Percentiles rank a stretch among this genome's conserved stretches.
Conservation (phyloP, 805 yeast genomes). For the Ogataea zsoltii region DNA sequence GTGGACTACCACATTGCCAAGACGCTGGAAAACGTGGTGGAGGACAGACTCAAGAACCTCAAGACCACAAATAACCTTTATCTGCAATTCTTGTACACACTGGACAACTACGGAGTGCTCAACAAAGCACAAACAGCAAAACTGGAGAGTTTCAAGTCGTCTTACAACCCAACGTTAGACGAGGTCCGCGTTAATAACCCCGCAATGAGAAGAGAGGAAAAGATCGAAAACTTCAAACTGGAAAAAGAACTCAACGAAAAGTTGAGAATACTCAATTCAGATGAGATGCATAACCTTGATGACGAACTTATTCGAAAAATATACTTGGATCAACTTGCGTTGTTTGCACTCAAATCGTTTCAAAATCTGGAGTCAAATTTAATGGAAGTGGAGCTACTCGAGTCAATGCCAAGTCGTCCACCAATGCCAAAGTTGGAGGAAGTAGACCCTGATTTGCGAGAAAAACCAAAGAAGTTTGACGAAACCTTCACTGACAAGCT, state of each 20-base stretch:
- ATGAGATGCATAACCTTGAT: conserved; percentile 44
- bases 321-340: conserved; percentile 54
- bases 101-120: conserved; percentile 48
- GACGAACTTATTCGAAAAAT: conserved; percentile 65
- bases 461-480: conserved; percentile 26
- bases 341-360: conserved; percentile 55
- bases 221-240: conserved; percentile 64
- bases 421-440: conserved; percentile 9
- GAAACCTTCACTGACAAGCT: conserved; percentile 64
- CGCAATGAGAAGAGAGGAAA: conserved; percentile 59
- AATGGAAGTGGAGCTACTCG: conserved; percentile 69
- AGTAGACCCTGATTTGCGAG: conserved; percentile 9
- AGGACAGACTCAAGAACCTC: conserved; percentile 35
- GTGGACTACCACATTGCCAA: conserved; percentile 61
- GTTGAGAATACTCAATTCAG: conserved; percentile 41
- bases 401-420: conserved; percentile 40
- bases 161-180: conserved; percentile 42
- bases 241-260: conserved; percentile 55
- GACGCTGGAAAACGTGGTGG: conserved; percentile 33
- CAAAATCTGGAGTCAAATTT: conserved; percentile 54
- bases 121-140: conserved; percentile 36
- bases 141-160: conserved; percentile 41
- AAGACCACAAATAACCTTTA: conserved; percentile 44
- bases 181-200: conserved; percentile 41
- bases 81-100: conserved; percentile 45